A percentile compares a stretch with the other conserved stretches of the same genome.
phyloP scores from a whole-genome alignment of 2,329 filamentous ascomycete genomes.

The Botrytis elliptica region DNA sequence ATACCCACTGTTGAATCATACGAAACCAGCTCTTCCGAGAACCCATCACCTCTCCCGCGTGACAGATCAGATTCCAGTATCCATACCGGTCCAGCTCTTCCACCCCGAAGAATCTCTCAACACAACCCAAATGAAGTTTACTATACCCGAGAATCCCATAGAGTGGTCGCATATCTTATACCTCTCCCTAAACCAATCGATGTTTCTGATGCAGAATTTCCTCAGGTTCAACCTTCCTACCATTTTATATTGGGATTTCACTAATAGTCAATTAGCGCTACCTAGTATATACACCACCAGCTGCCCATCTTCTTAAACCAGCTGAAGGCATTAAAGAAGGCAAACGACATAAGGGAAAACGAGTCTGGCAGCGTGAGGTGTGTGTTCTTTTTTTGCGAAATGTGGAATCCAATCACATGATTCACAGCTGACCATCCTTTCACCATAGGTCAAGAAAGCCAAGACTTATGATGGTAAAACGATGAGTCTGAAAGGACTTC shows the following conservation, averaged over 20 bases:
- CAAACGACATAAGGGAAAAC: slow-evolving; percentile 18
- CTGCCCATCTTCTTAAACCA: slow-evolving; percentile 24
- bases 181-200: slow-evolving; percentile 24
- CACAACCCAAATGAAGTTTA: slow-evolving; percentile 13
- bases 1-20: not conserved
- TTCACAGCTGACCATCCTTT: not conserved
- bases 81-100: slow-evolving; percentile 1
- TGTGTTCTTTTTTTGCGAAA: not conserved
- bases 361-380: slow-evolving; percentile 26
- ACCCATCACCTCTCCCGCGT: not conserved
- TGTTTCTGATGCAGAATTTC: slow-evolving; percentile 14
- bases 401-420: not conserved
- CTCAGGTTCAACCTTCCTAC: not conserved
- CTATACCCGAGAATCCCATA: slow-evolving; percentile 24
- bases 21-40: not conserved
- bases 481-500: slow-evolving; percentile 19
- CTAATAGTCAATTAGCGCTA: slow-evolving; percentile 21
- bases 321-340: slow-evolving; percentile 23
- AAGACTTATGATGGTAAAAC: slow-evolving; percentile 26
- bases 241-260: not conserved
- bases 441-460: slow-evolving; percentile 24
- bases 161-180: slow-evolving; percentile 24
- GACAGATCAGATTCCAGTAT: not conserved
- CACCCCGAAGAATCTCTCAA: slow-evolving; percentile 14
- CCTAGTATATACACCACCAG: slow-evolving; percentile 23